Evolutionary conservation across 2,329 filamentous ascomycete genomes (phyloP).

Genomic region (Epichloe baconii): DNA sequence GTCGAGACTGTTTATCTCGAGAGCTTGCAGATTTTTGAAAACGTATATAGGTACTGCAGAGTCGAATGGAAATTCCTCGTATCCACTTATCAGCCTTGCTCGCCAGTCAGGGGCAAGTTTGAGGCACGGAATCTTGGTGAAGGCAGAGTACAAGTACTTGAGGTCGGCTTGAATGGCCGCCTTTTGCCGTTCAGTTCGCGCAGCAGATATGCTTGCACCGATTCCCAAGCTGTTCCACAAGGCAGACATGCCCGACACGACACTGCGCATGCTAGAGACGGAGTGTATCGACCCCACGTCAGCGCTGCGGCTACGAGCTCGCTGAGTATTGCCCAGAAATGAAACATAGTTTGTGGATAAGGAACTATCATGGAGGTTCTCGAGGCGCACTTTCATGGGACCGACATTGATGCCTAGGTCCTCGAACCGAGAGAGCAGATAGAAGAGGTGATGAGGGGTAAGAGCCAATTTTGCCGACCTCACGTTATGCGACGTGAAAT

Average conservation of each 20-base stretch:
- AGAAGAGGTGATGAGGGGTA: constrained; percentile 94
- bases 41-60: constrained; percentile 91
- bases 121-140: constrained; percentile 93
- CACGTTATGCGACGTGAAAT: constrained; percentile 69
- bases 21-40: constrained; percentile 90
- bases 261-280: constrained; percentile 89
- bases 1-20: constrained; percentile 92
- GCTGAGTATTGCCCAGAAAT: constrained; percentile 69
- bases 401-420: constrained; percentile 83
- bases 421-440: constrained; percentile 88
- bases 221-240: constrained; percentile 85
- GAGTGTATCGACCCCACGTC: constrained; percentile 90
- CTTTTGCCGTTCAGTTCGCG: constrained; percentile 83
- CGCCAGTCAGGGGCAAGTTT: constrained; percentile 86
- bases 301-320: constrained; percentile 63
- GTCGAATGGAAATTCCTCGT: constrained; percentile 96
- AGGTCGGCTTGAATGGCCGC: constrained; percentile 73
- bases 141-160: constrained; percentile 94
- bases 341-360: constrained; percentile 90
- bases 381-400: constrained; percentile 88
- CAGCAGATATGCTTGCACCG: constrained; percentile 62
- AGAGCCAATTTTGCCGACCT: constrained; percentile 87
- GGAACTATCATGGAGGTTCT: constrained; percentile 82
- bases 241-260: constrained; percentile 92
- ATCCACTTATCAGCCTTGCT: constrained; percentile 78